A percentile compares a stretch with the other conserved stretches of the same genome.
These are phyloP conservation scores for Fusarium beomiforme DNA, from an alignment of 2,329 filamentous ascomycete species.

Conservation along the genomic window DNA sequence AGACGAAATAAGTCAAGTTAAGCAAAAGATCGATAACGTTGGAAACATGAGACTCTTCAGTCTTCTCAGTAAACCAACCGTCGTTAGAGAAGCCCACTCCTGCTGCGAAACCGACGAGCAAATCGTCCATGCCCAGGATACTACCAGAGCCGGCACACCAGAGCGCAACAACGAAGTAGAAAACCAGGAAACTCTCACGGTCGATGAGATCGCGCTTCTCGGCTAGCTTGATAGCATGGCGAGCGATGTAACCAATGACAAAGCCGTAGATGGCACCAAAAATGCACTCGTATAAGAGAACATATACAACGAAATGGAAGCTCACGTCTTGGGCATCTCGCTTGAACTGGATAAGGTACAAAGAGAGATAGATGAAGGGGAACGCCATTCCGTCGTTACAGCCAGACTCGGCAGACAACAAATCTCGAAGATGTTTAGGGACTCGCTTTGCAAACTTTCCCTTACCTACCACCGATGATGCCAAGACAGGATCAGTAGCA, in stretches of 20 bases:
- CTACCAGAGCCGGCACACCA: conserved; percentile 96
- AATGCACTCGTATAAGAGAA: conserved; percentile 93
- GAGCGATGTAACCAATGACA: conserved; percentile 84
- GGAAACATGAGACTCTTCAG: conserved; percentile 97
- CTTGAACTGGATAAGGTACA: conserved; percentile 88
- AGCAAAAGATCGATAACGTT: conserved; percentile 98
- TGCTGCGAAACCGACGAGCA: conserved; percentile 92
- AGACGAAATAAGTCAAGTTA: conserved; percentile 98
- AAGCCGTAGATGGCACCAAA: conserved; percentile 93
- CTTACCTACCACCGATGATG: conserved; percentile 97
- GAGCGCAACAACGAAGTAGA: conserved; percentile 96
- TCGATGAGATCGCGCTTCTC: conserved; percentile 90
- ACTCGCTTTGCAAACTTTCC: conserved; percentile 98
- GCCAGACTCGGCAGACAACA: conserved; percentile 94
- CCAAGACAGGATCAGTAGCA: conserved; percentile 94
- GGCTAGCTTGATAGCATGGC: conserved; percentile 88
- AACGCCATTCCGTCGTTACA: conserved; percentile 99
- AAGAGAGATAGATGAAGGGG: conserved; percentile 91
- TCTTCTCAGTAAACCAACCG: conserved; percentile 98
- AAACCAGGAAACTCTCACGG: conserved; percentile 95
- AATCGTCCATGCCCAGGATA: conserved; percentile 89
- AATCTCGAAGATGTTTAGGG: conserved; percentile 94
- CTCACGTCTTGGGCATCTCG: conserved; percentile 74
- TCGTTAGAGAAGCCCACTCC: conserved; percentile 99
- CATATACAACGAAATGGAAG: conserved; percentile 88